These are phyloP conservation scores for Urtica urens DNA, from an alignment of 306 rosid species.

Conservation along the genomic window DNA sequence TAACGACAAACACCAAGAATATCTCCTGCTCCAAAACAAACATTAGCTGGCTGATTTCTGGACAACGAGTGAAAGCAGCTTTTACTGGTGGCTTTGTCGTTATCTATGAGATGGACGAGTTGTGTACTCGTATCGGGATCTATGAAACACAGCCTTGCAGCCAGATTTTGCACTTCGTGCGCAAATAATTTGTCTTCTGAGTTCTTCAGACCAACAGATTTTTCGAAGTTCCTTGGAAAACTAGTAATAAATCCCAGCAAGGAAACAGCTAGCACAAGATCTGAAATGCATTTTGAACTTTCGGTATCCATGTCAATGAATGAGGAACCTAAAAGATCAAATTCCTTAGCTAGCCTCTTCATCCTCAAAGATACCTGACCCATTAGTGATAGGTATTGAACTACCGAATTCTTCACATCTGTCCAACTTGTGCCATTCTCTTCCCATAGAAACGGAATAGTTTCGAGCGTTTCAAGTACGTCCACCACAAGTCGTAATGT, in stretches of 20 bases:
- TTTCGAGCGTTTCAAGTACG: constrained; percentile 20
- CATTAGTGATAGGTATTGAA: constrained; percentile 12
- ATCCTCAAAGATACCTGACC: constrained; percentile 27
- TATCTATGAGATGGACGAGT: constrained; percentile 29
- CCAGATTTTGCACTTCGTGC: constrained; percentile 28
- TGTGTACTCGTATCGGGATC: constrained; percentile 30
- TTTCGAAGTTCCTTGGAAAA: constrained; percentile 22
- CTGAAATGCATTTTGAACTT: constrained; percentile 31
- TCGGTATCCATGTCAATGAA: constrained; percentile 42
- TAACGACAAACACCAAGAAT: constrained; percentile 26
- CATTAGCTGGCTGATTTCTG: constrained; percentile 12
- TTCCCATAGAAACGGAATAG: constrained; percentile 12
- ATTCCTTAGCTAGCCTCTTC: constrained; percentile 29
- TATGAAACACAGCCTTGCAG: constrained; percentile 27
- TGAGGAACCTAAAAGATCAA: constrained; percentile 35
- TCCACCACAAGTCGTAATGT: constrained; percentile 25
- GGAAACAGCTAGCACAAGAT: constrained; percentile 39
- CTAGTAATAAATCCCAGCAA: constrained; percentile 47
- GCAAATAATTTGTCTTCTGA: constrained; percentile 13
- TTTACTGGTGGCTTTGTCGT: constrained; percentile 13
- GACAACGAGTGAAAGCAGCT: constrained; percentile 22
- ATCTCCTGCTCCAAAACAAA: constrained; percentile 24
- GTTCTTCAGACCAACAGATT: constrained; percentile 8
- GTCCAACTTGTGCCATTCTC: background rate
- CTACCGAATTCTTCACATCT: constrained; percentile 13